A percentile compares a stretch with the other conserved stretches of the same genome.
Conservation (phyloP, 1,284 basidiomycete species). For the Puccinia novopanici region DNA sequence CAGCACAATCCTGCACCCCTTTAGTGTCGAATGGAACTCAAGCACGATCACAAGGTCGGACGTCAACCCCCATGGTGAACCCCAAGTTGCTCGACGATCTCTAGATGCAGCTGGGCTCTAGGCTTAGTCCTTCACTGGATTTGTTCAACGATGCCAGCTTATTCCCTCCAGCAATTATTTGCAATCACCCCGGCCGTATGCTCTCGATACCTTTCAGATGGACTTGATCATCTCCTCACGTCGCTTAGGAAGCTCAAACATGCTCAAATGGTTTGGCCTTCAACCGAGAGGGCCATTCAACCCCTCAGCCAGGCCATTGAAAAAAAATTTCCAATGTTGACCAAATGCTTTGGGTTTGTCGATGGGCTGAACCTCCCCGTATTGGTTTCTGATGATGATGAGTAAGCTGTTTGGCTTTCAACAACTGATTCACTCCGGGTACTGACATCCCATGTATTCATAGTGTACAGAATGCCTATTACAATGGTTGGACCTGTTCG, state of each 20-base stretch:
- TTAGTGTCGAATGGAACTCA: neutral
- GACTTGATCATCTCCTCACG: neutral
- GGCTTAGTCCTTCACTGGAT: too few relatives aligned
- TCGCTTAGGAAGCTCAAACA: neutral
- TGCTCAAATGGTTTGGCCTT: neutral
- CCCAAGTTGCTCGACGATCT: neutral
- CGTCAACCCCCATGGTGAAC: neutral
- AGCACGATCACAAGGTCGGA: neutral
- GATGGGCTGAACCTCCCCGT: constrained; percentile 7
- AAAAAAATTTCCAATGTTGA: neutral
- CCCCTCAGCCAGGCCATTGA: neutral
- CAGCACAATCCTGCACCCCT: neutral
- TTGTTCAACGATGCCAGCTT: too few relatives aligned
- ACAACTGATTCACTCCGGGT: too few relatives aligned
- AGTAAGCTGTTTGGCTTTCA: too few relatives aligned
- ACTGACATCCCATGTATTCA: too few relatives aligned
- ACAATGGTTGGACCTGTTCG: too few relatives aligned
- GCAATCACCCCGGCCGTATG: too few relatives aligned
- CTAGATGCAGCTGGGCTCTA: too few relatives aligned
- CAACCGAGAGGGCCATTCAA: neutral
- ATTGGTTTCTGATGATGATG: too few relatives aligned
- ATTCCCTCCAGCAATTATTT: too few relatives aligned
- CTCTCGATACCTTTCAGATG: neutral
- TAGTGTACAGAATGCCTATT: too few relatives aligned
- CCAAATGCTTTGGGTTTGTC: neutral